phyloP scores from a whole-genome alignment of 1,284 basidiomycete genomes.

The Rhodotorula glutinis region DNA sequence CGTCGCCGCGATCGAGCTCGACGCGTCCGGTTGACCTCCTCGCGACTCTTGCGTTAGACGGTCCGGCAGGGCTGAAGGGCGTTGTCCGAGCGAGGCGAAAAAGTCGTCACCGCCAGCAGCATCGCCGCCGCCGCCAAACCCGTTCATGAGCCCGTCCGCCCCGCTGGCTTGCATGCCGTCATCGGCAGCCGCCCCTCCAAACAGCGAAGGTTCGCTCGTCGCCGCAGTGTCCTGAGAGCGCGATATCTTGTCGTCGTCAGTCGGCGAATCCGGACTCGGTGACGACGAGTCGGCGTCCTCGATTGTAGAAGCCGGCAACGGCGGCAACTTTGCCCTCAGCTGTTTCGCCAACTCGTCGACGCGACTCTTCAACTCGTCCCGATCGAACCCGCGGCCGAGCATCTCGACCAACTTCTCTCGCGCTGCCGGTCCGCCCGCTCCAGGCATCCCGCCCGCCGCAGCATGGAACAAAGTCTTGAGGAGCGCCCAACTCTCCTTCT shows the following conservation, averaged over 20 bases:
- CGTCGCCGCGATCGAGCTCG: slow-evolving; percentile 87
- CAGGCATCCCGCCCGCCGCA: slow-evolving; percentile 55
- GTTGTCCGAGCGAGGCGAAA: slow-evolving; percentile 67
- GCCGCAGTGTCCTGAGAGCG: not conserved
- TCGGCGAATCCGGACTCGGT: slow-evolving; percentile 19
- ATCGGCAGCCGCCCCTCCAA: slow-evolving; percentile 41
- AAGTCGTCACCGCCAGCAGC: slow-evolving; percentile 67
- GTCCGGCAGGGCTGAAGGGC: slow-evolving; percentile 57
- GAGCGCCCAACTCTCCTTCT: slow-evolving; percentile 74
- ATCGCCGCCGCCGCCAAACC: slow-evolving; percentile 46
- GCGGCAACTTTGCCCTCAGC: slow-evolving; percentile 56
- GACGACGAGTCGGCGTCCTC: slow-evolving; percentile 56
- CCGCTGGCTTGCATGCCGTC: too few species aligned
- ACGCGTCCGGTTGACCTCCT: slow-evolving; percentile 43
- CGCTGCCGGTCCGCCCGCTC: slow-evolving; percentile 55
- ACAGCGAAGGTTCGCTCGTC: slow-evolving; percentile 44
- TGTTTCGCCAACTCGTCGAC: slow-evolving; percentile 78
- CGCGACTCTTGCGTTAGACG: slow-evolving; percentile 51
- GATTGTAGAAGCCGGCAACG: slow-evolving; percentile 52
- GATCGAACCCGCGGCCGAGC: slow-evolving; percentile 82
- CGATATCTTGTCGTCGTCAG: slow-evolving; percentile 55
- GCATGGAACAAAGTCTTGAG: slow-evolving; percentile 78
- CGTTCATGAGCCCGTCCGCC: not conserved
- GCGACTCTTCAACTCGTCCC: slow-evolving; percentile 73
- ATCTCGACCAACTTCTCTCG: slow-evolving; percentile 72